Conservation (phyloP, 2,329 filamentous ascomycete genomes). For the Daldinia sp. region DNA sequence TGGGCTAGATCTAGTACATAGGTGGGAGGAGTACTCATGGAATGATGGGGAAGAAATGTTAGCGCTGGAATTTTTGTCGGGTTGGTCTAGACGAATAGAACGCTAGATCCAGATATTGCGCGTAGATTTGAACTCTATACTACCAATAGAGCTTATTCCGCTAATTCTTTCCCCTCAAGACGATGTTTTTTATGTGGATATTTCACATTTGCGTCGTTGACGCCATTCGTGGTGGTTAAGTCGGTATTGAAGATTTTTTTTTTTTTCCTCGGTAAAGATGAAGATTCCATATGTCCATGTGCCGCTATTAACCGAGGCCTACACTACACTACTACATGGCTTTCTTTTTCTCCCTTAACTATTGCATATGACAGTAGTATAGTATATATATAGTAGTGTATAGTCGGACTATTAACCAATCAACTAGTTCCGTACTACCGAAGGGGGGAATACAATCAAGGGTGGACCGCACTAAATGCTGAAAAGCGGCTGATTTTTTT, state of each 20-base stretch:
- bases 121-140: constrained; percentile 10
- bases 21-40: not conserved
- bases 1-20: constrained; percentile 13
- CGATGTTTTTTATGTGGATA: not conserved
- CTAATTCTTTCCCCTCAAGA: not conserved
- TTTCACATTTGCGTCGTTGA: not conserved
- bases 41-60: not conserved
- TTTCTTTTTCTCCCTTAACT: not conserved
- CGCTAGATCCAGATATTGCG: constrained; percentile 2
- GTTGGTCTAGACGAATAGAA: constrained; percentile 7
- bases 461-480: constrained; percentile 1
- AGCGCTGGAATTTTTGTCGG: not conserved
- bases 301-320: constrained; percentile 1
- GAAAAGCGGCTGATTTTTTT: not conserved
- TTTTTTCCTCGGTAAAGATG: constrained; percentile 2
- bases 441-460: not conserved
- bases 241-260: constrained; percentile 1
- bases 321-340: not conserved
- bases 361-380: not conserved
- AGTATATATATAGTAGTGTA: not conserved
- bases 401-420: constrained; percentile 8
- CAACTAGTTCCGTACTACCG: not conserved
- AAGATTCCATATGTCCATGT: not conserved
- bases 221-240: not conserved
- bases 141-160: not conserved